Evolutionary conservation across 192 early-diverging fungal species (phyloP), one percentile per base, ranked within the genome.

Genomic region (Phycomyces nitens): DNA sequence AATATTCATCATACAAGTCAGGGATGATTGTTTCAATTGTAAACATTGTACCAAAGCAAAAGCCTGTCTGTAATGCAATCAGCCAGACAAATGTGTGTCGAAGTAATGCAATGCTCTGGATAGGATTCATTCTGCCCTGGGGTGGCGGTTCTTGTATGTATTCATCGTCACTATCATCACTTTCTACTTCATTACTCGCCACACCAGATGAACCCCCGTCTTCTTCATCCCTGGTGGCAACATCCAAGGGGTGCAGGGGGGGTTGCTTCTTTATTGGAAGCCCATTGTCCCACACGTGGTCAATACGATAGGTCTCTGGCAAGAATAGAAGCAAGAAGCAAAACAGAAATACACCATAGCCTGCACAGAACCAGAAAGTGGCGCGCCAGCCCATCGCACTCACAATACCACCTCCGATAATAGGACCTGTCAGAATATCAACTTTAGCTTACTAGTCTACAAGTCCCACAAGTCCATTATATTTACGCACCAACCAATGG

Each of bases 1-100:
- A 76, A 51, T 61, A 29, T 22, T 21, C 7, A 14, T 38, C 24
- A 26, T 70, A 75, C 5, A 60, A 43, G 8, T 27, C 44, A 1
- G 73, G 73, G 10, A 75, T 70, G 11, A 75, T 54, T 6, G 73
- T 75, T 62, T 70, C 69, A 12, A 75, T 71, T 40, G 78, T 68
- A 52, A 80, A 80, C 80, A 82, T 82, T 29, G 73, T 60, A 29
- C 78, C 77, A 58, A 58, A 40, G 26, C 58, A 60, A 34, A 60
- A 29, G 0, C 44, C 58, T 12, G 29, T 29, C 49, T 60, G 38
- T 21, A 60, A 20, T 14, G 58, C 58, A 26, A 51, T 40, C 1
- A 60, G 21, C 20, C 43, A 50, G 14, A 60, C 58, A 50, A 50
- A 58, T 43, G 20, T 42, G 24, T 60, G 41, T 3, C 20, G 22